Base-by-base conservation (phyloP, 129 eudicot species). In the Centrapalus pauciflorus region DNA sequence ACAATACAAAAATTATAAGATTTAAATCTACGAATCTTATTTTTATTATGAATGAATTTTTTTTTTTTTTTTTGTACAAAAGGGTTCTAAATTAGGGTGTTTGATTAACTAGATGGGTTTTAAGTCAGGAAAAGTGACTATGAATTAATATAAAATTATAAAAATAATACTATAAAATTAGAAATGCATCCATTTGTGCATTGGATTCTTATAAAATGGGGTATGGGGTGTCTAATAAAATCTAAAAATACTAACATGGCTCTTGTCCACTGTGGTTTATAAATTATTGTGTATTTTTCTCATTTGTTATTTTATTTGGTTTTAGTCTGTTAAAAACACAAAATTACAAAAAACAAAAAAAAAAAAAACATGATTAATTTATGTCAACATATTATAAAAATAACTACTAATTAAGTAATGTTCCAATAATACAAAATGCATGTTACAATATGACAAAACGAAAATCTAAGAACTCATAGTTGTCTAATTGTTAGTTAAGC, bases 221-320 rank as follows among this genome's bases (percentile, higher is more conserved):
- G 73, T 55, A 67, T 67, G 73, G 51, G 45, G 34, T 67, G 63
- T 52, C 62, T 43, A 52, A 35, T 67, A 54, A 58, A 57, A 67
- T 67, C 73, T 52, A 54, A 67, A 29, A n/a, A n/a, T n/a, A 54
- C 73, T 35, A 52, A 35, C 73, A 67, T 52, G 73, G 63, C n/a
- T 67, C 33, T 67, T 67, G 73, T 57, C 45, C 62, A 35, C 13
- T 23, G 17, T 4, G 26, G 51, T 52, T 66, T 30, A 5, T 66
- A 48, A 27, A 66, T 66, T 66, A 24, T 49, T 50, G 49, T 30
- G 48, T 32, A 49, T 30, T 30, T 66, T 49, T 14, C 20, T 50
- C 28, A 46, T 64, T 63, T 41, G 32, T 61, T 40, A 61, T 25
- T 43, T 40, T 30, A 10, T 32, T 32, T 49, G 12, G 51, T 35